phyloP scores from a whole-genome alignment of 1,284 basidiomycete species.

The Ganoderma lingzhi region DNA sequence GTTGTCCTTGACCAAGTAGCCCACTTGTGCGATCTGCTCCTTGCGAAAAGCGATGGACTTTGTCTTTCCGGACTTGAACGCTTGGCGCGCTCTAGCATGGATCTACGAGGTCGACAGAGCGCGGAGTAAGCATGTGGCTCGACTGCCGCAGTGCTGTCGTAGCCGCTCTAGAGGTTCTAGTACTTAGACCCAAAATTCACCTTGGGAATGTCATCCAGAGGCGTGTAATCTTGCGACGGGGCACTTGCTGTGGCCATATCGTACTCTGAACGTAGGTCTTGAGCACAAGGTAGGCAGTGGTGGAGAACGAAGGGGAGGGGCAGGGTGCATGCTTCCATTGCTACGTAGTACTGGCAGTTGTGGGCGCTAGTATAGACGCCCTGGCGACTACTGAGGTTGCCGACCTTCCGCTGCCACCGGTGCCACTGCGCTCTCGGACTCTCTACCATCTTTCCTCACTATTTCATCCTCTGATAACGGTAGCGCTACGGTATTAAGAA shows the following conservation, averaged over 20 bases:
- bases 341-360: too few relatives aligned
- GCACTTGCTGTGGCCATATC: background rate
- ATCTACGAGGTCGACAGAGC: conserved; percentile 49
- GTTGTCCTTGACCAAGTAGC: conserved; percentile 75
- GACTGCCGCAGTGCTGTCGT: too few relatives aligned
- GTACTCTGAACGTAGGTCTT: background rate
- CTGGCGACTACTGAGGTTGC: too few relatives aligned
- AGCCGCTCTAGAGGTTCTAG: too few relatives aligned
- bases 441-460: too few relatives aligned
- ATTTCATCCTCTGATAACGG: too few relatives aligned
- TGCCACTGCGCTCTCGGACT: too few relatives aligned
- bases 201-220: background rate
- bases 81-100: conserved; percentile 55
- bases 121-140: too few relatives aligned
- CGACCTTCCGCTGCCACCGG: too few relatives aligned
- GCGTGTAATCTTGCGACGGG: background rate
- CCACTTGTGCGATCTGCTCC: conserved; percentile 71
- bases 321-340: too few relatives aligned
- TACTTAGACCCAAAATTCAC: background rate
- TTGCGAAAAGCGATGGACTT: conserved; percentile 68
- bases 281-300: background rate
- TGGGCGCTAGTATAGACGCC: too few relatives aligned
- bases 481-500: too few relatives aligned
- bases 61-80: conserved; percentile 68
- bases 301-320: background rate